Conservation (phyloP, 768 basidiomycete species). For the Macrolepiota dolichaula region DNA sequence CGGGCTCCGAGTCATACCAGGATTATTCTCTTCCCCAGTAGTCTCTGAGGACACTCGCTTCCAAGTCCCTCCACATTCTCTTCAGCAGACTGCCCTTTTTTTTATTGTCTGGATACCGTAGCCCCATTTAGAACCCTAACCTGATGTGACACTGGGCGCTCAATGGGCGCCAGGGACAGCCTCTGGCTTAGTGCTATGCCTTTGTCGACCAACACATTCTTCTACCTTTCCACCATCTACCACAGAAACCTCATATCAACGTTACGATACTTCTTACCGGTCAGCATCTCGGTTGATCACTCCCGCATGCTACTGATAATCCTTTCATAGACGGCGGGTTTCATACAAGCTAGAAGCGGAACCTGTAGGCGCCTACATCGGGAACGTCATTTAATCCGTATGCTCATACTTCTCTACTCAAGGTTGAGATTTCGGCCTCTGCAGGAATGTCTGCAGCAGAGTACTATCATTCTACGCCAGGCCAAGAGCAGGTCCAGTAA, state of each 20-base stretch:
- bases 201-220: background rate
- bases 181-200: background rate
- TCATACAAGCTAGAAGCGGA: background rate
- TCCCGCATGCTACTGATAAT: background rate
- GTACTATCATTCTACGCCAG: constrained; percentile 6
- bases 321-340: background rate
- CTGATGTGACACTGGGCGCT: background rate
- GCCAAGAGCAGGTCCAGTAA: background rate
- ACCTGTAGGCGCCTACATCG: background rate
- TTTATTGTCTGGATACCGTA: background rate
- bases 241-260: background rate
- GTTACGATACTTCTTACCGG: background rate
- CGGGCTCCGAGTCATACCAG: too few relatives aligned
- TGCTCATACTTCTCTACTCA: background rate
- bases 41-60: too few relatives aligned
- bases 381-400: background rate
- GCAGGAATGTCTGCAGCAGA: constrained; percentile 2
- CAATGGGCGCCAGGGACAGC: background rate
- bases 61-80: background rate
- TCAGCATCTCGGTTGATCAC: background rate
- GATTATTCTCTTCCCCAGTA: too few relatives aligned
- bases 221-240: background rate
- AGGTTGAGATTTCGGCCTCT: background rate
- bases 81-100: background rate
- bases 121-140: constrained; percentile 7